Percentiles rank a stretch among this genome's conserved stretches.
phyloP scores from a whole-genome alignment of 1,284 basidiomycete species.

The Coniferiporia sulphurascens region DNA sequence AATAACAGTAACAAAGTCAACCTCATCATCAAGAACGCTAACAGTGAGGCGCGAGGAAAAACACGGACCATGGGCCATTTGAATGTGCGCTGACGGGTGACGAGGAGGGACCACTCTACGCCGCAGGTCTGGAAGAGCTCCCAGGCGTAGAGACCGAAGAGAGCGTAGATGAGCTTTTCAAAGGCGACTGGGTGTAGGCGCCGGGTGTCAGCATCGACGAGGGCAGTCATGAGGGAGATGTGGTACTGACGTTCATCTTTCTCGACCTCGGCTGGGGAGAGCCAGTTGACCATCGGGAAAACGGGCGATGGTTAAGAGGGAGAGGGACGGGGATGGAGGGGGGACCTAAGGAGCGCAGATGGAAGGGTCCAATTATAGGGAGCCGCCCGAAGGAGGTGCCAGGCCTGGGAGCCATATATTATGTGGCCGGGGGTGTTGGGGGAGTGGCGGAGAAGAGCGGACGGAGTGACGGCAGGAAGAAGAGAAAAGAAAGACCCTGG shows the following conservation, averaged over 20 bases:
- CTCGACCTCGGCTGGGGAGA: slow-evolving; percentile 43
- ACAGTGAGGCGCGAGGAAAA: background rate
- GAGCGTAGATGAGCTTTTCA: slow-evolving; percentile 49
- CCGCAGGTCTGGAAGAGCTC: slow-evolving; percentile 56
- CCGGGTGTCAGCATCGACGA: too few species aligned
- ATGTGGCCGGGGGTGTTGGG: too few species aligned
- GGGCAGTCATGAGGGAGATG: too few species aligned
- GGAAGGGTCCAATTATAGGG: background rate
- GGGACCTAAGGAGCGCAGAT: background rate
- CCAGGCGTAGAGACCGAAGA: slow-evolving; percentile 64
- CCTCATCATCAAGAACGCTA: background rate
- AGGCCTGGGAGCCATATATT: too few species aligned
- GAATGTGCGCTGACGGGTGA: slow-evolving; percentile 50
- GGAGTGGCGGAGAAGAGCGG: too few species aligned
- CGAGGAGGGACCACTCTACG: slow-evolving; percentile 53
- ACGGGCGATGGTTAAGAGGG: background rate
- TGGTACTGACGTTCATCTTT: slow-evolving; percentile 44
- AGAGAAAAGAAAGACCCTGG: too few species aligned
- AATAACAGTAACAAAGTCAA: background rate
- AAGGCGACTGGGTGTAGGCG: slow-evolving; percentile 41
- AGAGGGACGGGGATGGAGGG: background rate
- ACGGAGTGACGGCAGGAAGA: too few species aligned
- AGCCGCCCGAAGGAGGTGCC: background rate
- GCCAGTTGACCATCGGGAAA: slow-evolving; percentile 52
- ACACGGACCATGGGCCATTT: slow-evolving; percentile 54